Base-by-base conservation (phyloP, 1,139 yeast species). In the Yamadazyma dushanensis region DNA sequence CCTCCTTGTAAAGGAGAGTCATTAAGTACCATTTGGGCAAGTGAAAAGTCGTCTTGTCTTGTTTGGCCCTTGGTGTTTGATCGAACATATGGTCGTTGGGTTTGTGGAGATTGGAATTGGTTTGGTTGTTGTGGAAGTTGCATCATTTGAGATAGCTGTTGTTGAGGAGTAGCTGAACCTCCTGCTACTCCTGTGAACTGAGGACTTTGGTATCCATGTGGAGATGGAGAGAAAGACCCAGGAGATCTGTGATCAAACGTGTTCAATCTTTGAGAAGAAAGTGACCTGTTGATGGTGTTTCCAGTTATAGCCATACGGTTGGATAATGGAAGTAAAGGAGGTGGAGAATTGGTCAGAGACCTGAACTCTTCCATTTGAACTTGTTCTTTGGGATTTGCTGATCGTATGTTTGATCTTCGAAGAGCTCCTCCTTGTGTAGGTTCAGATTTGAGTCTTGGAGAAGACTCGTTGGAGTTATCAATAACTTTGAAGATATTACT, bases 401-500 rank as follows among this genome's bases (percentile, higher is more conserved):
- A 27, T 2, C 29, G 33, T 8, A 16, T 25, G n/a, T 29, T 9
- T 11, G 37, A 26, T 13, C 23, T 20, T 3, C 13, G 31, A 17
- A 8, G 15, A 4, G 9, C 32, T 13, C 13, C 25, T 15, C n/a
- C 22, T n/a, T 22, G 13, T 10, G 10, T 3, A n/a, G 15, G 6
- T 3, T 32, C 30, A 2, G 35, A 28, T 26, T 32, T 32, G 14
- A 32, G 10, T n/a, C 26, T 11, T 2, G 60, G 61, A 10, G 70
- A 59, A 8, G 66, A 51, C 22, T 63, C 68, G 23, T 50, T 52
- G 19, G 64, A 52, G 40, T 63, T 66, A 15, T 46, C 46, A 3
- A 66, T 68, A 11, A 68, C 62, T 40, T 66, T 69, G 50, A 68
- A 68, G 4, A 68, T 64, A 9, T 61, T 53, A 45, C 72, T 65